Base-by-base conservation (phyloP, 2,329 filamentous ascomycete genomes). In the Verticillium dahliae region DNA sequence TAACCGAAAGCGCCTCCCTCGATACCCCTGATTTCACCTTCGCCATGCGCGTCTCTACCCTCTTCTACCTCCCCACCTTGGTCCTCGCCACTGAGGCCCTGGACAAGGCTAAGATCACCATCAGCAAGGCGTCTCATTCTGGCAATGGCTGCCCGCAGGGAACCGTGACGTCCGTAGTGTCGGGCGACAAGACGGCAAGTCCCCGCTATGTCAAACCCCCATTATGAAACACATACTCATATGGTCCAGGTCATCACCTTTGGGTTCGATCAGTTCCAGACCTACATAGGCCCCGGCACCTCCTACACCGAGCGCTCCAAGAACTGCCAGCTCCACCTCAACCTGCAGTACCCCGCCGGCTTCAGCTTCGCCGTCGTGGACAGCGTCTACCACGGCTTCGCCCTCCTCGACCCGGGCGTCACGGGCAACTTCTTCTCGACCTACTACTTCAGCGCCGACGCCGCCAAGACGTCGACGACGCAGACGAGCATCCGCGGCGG, bases 351-450 rank as follows among this genome's bases (percentile, higher is more conserved):
- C 60, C 62, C 62, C 3, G 52, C 45, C 2, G 62, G 62, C 41
- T 64, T 64, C 56, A 60, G 41, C 61, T 74, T 69, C 62, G 68
- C 71, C 33, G 65, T 74, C 39, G 70, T 74, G 35, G 69, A 74
- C 63, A 72, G 70, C 35, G 73, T 71, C 50, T 74, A 74, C 65
- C 72, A 74, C 67, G 72, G 72, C 22, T 74, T 72, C 45, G 72
- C 72, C 14, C 71, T 72, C 63, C 68, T 74, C 27, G 72, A 74
- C 59, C 59, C 62, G 45, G 71, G 70, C 7, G 69, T 73, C 54
- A 73, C 70, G 7, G 72, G 71, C 13, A 72, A 68, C 27, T 74
- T 74, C 63, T 70, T 71, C 62, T 73, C 71, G 58, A 74, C 72
- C 18, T 74, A 74, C 66, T 74, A 69, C 65, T 74, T 73, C 66